These are phyloP conservation scores for Ganoderma sinense DNA, from an alignment of 1,284 basidiomycete genomes.

Conservation along the genomic window DNA sequence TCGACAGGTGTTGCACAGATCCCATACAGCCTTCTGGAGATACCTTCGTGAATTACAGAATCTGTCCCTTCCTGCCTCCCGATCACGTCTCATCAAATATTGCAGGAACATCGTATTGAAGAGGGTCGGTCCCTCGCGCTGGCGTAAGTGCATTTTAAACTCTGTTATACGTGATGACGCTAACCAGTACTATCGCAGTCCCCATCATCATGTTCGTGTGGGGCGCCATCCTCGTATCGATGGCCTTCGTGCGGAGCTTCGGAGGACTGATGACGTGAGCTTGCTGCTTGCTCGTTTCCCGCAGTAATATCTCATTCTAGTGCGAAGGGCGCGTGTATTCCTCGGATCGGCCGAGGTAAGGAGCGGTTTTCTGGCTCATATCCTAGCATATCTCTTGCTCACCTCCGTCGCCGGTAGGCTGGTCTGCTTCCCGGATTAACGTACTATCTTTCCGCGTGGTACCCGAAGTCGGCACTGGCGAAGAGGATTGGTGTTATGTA, in stretches of 20 bases:
- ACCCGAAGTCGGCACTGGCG: slow-evolving; percentile 21
- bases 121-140: slow-evolving; percentile 20
- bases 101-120: slow-evolving; percentile 27
- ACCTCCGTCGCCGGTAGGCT: slow-evolving; percentile 44
- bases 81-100: neutral
- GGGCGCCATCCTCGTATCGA: slow-evolving; percentile 22
- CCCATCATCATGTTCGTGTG: slow-evolving; percentile 24
- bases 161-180: neutral
- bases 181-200: neutral
- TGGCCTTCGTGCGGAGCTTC: slow-evolving; percentile 28
- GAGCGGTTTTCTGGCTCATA: too few relatives aligned
- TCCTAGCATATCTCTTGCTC: slow-evolving; percentile 54
- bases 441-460: slow-evolving; percentile 55
- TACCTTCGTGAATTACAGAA: slow-evolving; percentile 22
- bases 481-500: slow-evolving; percentile 52
- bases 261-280: slow-evolving; percentile 21
- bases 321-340: slow-evolving; percentile 13
- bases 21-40: slow-evolving; percentile 25
- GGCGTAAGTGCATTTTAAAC: slow-evolving; percentile 25
- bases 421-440: slow-evolving; percentile 61
- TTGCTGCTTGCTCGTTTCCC: neutral
- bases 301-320: neutral
- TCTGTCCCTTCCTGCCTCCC: neutral
- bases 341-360: slow-evolving; percentile 14
- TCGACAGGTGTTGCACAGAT: slow-evolving; percentile 11